phyloP scores from a whole-genome alignment of 331 rosid genomes.

The Arachis monticola region DNA sequence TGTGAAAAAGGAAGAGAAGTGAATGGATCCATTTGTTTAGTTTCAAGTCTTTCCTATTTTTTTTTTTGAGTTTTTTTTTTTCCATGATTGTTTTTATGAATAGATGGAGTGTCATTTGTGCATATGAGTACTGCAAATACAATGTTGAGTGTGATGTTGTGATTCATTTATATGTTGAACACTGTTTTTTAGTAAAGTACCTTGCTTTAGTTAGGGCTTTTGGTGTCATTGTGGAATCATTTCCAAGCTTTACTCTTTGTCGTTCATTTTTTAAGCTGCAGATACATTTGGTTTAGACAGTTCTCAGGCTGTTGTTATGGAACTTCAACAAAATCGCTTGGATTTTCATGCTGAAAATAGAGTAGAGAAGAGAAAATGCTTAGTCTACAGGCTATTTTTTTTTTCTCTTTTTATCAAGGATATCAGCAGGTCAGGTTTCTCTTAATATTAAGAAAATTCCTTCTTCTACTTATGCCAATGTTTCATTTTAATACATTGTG shows the following conservation, averaged over 20 bases:
- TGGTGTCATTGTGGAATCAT: neutral
- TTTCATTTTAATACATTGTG: too few relatives aligned
- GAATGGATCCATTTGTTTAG: too few relatives aligned
- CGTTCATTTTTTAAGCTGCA: neutral
- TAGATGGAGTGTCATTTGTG: neutral
- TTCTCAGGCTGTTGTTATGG: conserved; percentile 3
- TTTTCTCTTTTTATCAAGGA: too few relatives aligned
- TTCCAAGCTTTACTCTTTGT: neutral
- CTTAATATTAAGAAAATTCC: too few relatives aligned
- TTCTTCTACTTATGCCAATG: too few relatives aligned
- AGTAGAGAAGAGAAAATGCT: neutral
- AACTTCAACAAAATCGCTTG: neutral
- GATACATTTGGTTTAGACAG: neutral
- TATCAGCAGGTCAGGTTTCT: too few relatives aligned
- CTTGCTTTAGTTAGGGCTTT: neutral
- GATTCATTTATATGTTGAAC: neutral
- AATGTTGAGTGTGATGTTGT: neutral
- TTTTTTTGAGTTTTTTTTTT: neutral
- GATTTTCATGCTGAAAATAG: conserved; percentile 1
- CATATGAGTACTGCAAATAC: neutral
- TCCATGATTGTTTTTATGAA: neutral
- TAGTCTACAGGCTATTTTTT: neutral
- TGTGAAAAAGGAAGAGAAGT: too few relatives aligned
- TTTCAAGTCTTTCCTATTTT: too few relatives aligned
- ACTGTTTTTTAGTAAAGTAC: neutral